phyloP scores from a whole-genome alignment of 1,284 basidiomycete species.

The Lignosus rhinocerotis region DNA sequence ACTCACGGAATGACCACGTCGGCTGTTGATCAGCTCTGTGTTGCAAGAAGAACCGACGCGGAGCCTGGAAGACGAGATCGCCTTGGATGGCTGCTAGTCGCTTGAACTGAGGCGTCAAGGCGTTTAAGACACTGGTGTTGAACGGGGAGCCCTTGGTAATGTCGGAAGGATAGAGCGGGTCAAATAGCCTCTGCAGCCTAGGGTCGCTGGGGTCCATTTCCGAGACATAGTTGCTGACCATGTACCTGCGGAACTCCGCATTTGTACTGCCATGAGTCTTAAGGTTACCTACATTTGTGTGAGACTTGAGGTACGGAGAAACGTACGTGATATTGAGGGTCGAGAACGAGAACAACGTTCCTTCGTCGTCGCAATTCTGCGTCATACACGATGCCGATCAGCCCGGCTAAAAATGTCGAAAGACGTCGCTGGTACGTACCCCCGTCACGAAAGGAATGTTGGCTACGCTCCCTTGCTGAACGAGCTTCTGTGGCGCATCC shows the following conservation, averaged over 20 bases:
- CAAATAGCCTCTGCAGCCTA: constrained; percentile 18
- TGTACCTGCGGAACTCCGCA: constrained; percentile 11
- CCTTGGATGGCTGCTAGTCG: constrained; percentile 50
- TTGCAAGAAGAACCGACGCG: constrained; percentile 36
- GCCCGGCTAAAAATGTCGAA: neutral
- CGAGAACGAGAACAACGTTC: constrained; percentile 33
- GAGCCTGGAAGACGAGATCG: constrained; percentile 52
- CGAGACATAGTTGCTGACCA: constrained; percentile 35
- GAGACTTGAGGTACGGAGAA: neutral
- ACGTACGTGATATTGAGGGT: constrained; percentile 35
- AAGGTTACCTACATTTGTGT: neutral
- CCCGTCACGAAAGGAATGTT: constrained; percentile 35
- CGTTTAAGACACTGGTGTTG: constrained; percentile 45
- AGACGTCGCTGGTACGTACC: constrained; percentile 1
- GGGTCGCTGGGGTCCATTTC: constrained; percentile 26
- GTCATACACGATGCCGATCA: neutral
- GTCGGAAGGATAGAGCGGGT: constrained; percentile 45
- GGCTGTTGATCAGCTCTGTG: constrained; percentile 42
- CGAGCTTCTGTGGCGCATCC: constrained; percentile 28
- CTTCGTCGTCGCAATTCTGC: constrained; percentile 36
- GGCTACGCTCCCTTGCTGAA: constrained; percentile 31
- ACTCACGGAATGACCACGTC: constrained; percentile 50
- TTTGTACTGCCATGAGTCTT: constrained; percentile 4
- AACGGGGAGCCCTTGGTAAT: constrained; percentile 52
- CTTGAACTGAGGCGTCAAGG: constrained; percentile 50